Base-by-base conservation (phyloP, 176 grass and related monocot species). In the Oryza punctata region DNA sequence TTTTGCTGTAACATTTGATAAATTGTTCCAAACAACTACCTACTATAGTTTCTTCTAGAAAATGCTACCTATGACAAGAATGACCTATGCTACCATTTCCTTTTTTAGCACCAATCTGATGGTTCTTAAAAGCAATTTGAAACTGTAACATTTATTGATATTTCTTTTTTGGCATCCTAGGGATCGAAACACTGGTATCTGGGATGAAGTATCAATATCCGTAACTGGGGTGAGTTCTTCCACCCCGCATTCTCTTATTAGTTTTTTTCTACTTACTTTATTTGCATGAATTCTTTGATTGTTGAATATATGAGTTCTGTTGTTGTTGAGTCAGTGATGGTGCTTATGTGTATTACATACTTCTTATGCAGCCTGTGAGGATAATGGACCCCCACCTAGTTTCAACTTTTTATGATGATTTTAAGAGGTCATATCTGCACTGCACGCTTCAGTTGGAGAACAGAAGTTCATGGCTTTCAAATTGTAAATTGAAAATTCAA, bases 171-270 rank as follows among this genome's bases (percentile, higher is more conserved):
- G 47, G 33, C 69, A 78, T 32, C 71, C 14, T 80, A 98, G 96
- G 85, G 96, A 98, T 79, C 92, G 96, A 72, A 98, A 98, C 82
- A 98, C 96, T 0, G 96, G 96, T 76, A 98, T 98, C 69, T 95
- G 96, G 96, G 96, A 98, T 95, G 96, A 98, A 90, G 93, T 98
- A 33, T 98, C 96, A 45, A 81, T 98, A 83, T 91, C 83, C 44
- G 74, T 87, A 50, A 92, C 89, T 75, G 93, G 93, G 80, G 96
- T 98, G 81, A 95, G 91, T 59, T 80, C 85, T 82, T 27, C 29
- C 63, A 29, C 25, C 66, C 60, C 29, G 0, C 59, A 68, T 35
- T 78, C 5, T 63, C 38, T 46, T 59, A 72, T 32, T 77, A 44
- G 14, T 77, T 45, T 73, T 80, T 40, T 61, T 29, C 32, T 70